phyloP scores from a whole-genome alignment of 2,329 filamentous ascomycete genomes.

The Xylariaceae sp. region DNA sequence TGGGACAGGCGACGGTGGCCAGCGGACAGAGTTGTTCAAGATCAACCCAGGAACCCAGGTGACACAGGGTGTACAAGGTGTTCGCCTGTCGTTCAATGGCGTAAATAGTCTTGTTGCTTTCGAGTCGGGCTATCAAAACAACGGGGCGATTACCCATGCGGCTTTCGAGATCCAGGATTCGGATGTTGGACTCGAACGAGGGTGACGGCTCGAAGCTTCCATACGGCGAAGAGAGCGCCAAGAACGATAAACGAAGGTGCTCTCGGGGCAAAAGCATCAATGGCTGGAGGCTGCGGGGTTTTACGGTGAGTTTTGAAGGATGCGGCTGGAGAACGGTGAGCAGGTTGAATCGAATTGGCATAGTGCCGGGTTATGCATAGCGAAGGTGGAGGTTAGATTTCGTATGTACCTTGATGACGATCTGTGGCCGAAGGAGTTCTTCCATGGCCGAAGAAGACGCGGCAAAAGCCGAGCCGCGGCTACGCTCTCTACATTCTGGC shows the following conservation, averaged over 20 bases:
- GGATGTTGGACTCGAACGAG: constrained; percentile 58
- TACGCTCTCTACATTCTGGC: constrained; percentile 35
- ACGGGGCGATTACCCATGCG: constrained; percentile 52
- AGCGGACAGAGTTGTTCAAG: constrained; percentile 48
- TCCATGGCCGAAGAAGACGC: constrained; percentile 41
- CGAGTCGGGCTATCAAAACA: constrained; percentile 59
- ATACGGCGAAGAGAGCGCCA: constrained; percentile 52
- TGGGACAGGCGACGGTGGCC: constrained; percentile 45
- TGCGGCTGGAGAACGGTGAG: constrained; percentile 44
- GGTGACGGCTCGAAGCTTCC: constrained; percentile 50
- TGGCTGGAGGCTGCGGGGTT: constrained; percentile 54
- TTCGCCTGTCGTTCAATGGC: constrained; percentile 62
- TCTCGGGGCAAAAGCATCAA: constrained; percentile 60
- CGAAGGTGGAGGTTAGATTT: too few relatives aligned
- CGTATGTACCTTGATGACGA: constrained; percentile 48
- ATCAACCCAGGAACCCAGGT: constrained; percentile 63
- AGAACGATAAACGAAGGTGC: constrained; percentile 55
- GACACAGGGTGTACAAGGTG: constrained; percentile 64
- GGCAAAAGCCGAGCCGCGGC: neutral
- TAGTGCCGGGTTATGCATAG: neutral
- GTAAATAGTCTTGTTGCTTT: constrained; percentile 51
- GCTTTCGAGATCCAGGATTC: constrained; percentile 59
- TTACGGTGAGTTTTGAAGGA: constrained; percentile 49
- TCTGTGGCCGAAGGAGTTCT: constrained; percentile 48
- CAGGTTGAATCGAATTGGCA: neutral